phyloP scores from a whole-genome alignment of 345 rosid species.

The Salix arbutifolia region DNA sequence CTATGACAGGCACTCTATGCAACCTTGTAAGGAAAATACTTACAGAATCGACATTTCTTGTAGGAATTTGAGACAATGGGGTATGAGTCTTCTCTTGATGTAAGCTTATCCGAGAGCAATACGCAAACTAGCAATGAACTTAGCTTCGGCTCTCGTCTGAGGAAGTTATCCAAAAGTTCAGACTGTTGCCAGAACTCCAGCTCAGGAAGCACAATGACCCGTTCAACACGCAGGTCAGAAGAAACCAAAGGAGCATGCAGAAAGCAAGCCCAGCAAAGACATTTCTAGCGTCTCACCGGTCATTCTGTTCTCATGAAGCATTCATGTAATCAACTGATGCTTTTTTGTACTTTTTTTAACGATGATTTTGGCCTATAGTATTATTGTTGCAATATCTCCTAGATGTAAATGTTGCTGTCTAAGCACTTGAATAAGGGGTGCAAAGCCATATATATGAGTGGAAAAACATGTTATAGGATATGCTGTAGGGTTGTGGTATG shows the following conservation, averaged over 20 bases:
- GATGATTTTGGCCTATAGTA: background rate
- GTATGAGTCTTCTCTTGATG: slow-evolving; percentile 38
- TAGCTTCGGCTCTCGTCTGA: slow-evolving; percentile 26
- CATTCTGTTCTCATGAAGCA: background rate
- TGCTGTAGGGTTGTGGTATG: background rate
- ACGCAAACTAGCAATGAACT: slow-evolving; percentile 22
- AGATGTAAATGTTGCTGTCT: slow-evolving; percentile 5
- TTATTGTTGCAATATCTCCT: slow-evolving; percentile 4
- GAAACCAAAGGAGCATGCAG: slow-evolving; percentile 41
- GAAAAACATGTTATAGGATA: background rate
- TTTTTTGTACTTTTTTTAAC: background rate
- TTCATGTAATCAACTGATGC: background rate
- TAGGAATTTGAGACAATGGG: slow-evolving; percentile 46
- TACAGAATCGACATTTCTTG: background rate
- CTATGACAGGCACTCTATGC: too few species aligned
- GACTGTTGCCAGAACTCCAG: slow-evolving; percentile 35
- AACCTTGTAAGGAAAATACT: background rate
- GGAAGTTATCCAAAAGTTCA: slow-evolving; percentile 61
- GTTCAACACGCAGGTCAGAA: slow-evolving; percentile 45
- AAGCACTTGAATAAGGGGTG: slow-evolving; percentile 10
- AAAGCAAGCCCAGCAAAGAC: slow-evolving; percentile 30
- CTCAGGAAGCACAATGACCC: slow-evolving; percentile 17
- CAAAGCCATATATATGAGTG: background rate
- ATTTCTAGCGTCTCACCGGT: slow-evolving; percentile 11
- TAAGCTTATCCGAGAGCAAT: slow-evolving; percentile 31